These are phyloP conservation scores for Kuraishia capsulata DNA, from an alignment of 805 yeast species.

Conservation along the genomic window DNA sequence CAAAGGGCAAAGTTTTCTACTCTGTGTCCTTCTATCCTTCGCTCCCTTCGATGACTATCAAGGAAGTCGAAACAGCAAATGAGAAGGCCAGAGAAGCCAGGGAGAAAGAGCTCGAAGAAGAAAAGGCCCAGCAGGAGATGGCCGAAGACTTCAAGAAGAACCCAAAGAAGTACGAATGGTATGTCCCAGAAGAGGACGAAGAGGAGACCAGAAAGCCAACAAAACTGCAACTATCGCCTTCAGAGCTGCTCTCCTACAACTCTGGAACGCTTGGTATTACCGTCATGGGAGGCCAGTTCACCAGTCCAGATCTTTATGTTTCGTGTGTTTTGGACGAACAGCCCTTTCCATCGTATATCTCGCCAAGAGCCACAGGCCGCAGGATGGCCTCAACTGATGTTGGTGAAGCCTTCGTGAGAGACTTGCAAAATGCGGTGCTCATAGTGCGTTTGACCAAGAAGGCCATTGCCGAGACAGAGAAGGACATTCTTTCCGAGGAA, in stretches of 20 bases:
- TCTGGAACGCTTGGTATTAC: slow-evolving; percentile 57
- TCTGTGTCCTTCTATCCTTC: slow-evolving; percentile 59
- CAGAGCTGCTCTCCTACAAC: slow-evolving; percentile 43
- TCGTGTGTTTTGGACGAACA: slow-evolving; percentile 61
- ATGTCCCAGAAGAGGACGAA: slow-evolving; percentile 33
- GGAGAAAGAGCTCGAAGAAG: slow-evolving; percentile 23
- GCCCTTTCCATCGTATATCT: slow-evolving; percentile 45
- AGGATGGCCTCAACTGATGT: slow-evolving; percentile 31
- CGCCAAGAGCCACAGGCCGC: slow-evolving; percentile 39
- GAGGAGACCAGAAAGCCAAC: slow-evolving; percentile 29
- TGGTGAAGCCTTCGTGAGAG: slow-evolving; percentile 61
- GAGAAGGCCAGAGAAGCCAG: slow-evolving; percentile 26
- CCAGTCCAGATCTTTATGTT: slow-evolving; percentile 38
- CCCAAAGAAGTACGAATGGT: slow-evolving; percentile 62
- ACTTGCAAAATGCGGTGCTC: slow-evolving; percentile 50
- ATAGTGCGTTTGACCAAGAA: slow-evolving; percentile 50
- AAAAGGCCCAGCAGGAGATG: slow-evolving; percentile 36
- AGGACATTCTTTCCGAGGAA: slow-evolving; percentile 44
- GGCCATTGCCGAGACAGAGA: slow-evolving; percentile 33
- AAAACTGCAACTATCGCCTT: slow-evolving; percentile 35
- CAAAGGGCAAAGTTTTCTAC: slow-evolving; percentile 43
- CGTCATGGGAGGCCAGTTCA: slow-evolving; percentile 38
- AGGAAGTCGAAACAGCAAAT: slow-evolving; percentile 41
- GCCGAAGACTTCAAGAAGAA: slow-evolving; percentile 42
- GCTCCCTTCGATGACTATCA: slow-evolving; percentile 50